Percentiles rank a stretch among this genome's conserved stretches.
Evolutionary conservation across 257 asterid species (phyloP).

Genomic region (Solanum neorickii): DNA sequence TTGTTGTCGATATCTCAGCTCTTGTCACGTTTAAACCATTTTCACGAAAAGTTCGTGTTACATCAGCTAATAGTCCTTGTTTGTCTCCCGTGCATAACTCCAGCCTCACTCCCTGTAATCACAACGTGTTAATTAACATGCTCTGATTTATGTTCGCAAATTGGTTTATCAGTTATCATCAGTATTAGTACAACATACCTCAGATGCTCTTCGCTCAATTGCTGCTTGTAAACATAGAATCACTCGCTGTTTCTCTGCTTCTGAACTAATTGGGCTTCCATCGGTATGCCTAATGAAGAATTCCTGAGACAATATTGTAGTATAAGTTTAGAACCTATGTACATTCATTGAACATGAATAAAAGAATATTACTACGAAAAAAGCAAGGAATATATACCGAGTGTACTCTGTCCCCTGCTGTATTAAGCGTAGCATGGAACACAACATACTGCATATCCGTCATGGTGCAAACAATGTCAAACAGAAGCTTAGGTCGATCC

Average conservation of each 20-base stretch:
- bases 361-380: neutral
- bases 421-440: conserved; percentile 75
- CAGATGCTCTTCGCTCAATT: conserved; percentile 41
- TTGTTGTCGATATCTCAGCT: conserved; percentile 72
- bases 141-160: neutral
- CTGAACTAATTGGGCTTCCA: conserved; percentile 76
- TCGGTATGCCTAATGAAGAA: conserved; percentile 75
- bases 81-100: conserved; percentile 61
- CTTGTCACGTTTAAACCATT: conserved; percentile 72
- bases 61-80: conserved; percentile 74
- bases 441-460: conserved; percentile 90
- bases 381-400: conserved; percentile 32
- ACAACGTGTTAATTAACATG: neutral
- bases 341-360: neutral
- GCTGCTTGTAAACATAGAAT: conserved; percentile 72
- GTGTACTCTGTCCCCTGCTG: conserved; percentile 50
- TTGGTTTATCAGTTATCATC: neutral
- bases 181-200: conserved; percentile 18
- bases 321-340: neutral
- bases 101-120: conserved; percentile 73
- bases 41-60: conserved; percentile 83
- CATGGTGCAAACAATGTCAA: conserved; percentile 82
- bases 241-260: conserved; percentile 80
- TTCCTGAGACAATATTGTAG: conserved; percentile 41
- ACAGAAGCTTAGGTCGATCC: conserved; percentile 79